A percentile compares a stretch with the other conserved stretches of the same genome.
These are phyloP conservation scores for Vitis labrusca DNA, from an alignment of 164 flowering plant genomes.

Conservation along the genomic window DNA sequence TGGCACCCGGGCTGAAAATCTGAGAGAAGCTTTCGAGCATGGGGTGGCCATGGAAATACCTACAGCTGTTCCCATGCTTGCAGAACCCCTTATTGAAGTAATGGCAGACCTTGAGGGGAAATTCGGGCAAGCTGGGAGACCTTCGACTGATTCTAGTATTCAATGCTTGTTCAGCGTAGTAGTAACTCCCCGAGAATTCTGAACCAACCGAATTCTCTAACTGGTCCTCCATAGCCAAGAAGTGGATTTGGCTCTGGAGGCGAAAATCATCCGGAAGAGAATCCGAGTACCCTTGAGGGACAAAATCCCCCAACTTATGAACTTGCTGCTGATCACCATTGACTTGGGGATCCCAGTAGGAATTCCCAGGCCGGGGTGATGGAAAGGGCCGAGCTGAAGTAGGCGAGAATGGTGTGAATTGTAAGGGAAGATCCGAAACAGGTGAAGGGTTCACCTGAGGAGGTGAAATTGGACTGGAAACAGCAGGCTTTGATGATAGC, in stretches of 20 bases:
- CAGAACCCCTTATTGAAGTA: conserved; percentile 62
- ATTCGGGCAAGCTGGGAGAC: conserved; percentile 31
- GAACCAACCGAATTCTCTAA: conserved; percentile 19
- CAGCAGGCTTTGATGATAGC: conserved; percentile 27
- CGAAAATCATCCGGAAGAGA: conserved; percentile 31
- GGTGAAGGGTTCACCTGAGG: conserved; percentile 22
- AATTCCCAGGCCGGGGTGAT: conserved; percentile 23
- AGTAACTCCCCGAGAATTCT: conserved; percentile 15
- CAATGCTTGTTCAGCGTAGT: conserved; percentile 16
- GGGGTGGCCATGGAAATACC: conserved; percentile 50
- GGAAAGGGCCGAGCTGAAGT: conserved; percentile 36
- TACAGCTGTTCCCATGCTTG: conserved; percentile 62
- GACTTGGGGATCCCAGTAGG: conserved; percentile 52
- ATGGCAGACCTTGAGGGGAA: conserved; percentile 51
- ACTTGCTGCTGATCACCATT: conserved; percentile 29
- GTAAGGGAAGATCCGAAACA: conserved; percentile 37
- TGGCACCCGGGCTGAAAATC: conserved; percentile 23
- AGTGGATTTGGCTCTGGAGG: conserved; percentile 36
- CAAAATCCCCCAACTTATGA: conserved; percentile 30
- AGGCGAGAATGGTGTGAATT: conserved; percentile 42
- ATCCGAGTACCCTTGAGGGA: conserved; percentile 29
- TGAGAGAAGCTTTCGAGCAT: conserved; percentile 39
- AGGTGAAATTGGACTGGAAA: conserved; percentile 35
- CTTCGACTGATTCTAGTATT: conserved; percentile 20
- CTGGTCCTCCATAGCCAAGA: conserved; percentile 30